Conservation (phyloP, 345 rosid genomes). For the Camelina sativa region DNA sequence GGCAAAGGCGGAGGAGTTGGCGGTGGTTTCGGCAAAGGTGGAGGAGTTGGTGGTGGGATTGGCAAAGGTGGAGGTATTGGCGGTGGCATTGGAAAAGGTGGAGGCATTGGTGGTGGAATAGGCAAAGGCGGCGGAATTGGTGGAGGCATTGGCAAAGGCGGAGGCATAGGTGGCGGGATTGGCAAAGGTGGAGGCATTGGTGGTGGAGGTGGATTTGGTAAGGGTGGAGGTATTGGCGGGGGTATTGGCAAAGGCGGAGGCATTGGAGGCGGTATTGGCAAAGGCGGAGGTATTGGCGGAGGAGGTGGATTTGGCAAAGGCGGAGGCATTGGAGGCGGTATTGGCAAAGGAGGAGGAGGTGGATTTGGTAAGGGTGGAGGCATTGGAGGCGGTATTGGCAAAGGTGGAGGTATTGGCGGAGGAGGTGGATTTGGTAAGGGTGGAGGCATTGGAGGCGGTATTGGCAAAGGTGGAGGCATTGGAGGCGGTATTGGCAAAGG, state of each 20-base stretch:
- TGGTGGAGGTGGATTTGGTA: slow-evolving; percentile 30
- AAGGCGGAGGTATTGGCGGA: slow-evolving; percentile 27
- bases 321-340: background rate
- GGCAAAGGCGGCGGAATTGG: slow-evolving; percentile 36
- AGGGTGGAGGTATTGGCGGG: background rate
- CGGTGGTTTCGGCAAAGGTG: slow-evolving; percentile 30
- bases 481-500: background rate
- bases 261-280: background rate
- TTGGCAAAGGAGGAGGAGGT: slow-evolving; percentile 21
- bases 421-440: background rate
- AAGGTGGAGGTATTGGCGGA: slow-evolving; percentile 6
- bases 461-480: background rate
- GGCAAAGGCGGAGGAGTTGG: slow-evolving; percentile 21
- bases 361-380: too few species aligned
- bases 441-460: slow-evolving; percentile 13
- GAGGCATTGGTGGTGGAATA: slow-evolving; percentile 16
- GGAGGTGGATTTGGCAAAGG: slow-evolving; percentile 42
- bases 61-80: slow-evolving; percentile 2
- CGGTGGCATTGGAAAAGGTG: slow-evolving; percentile 18
- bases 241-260: slow-evolving; percentile 22
- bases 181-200: slow-evolving; percentile 36
- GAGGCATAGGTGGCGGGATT: slow-evolving; percentile 13
- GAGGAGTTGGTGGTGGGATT: background rate
- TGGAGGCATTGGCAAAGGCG: slow-evolving; percentile 27
- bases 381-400: background rate